Evolutionary conservation across 116 monocot genomes (phyloP), one percentile per base, ranked within the genome.

Genomic region (Iris pallida): DNA sequence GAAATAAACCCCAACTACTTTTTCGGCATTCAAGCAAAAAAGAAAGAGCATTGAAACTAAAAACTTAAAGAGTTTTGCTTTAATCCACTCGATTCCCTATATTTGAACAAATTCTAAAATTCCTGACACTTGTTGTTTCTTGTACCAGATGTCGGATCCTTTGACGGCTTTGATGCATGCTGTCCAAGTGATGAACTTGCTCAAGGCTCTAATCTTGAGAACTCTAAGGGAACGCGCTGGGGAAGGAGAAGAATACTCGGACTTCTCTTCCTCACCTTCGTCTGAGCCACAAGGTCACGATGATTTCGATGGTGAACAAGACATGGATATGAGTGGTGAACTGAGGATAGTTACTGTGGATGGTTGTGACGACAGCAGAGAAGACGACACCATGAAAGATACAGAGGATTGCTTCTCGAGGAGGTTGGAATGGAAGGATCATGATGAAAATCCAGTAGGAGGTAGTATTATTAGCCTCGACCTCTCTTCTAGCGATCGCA

Each of bases 101-200:
- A 30, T 30, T 30, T 30, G 30, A 30, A 30, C 30, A 30, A 30
- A 30, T 1, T 30, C 3, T 30, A 30, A 30, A 30, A 30, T 30
- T 30, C 30, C 30, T 30, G 30, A 30, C 30, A 30, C 30, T n/a
- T n/a, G n/a, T n/a, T 30, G 30, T 30, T 30, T 30, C 30, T 30
- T 30, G 30, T 69, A 63, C 70, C 88, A 95, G 95, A 91, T 95
- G 95, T 86, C 91, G 14, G 95, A 95, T 80, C 95, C 95, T 41
- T 75, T 95, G 70, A 95, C 95, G n/a, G 95, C 95, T 13, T 75
- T 95, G 18, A 91, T 95, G 86, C 95, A 95, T 73, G 95, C 95
- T 47, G 95, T 95, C 9, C 95, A 95, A 88, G 95, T 95, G 15
- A 95, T 95, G 91, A 95, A 95, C 70, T 68, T 95, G n/a, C 91